Evolutionary conservation across 2,329 filamentous ascomycete genomes (phyloP).

Genomic region (Curvularia eragrostidis): DNA sequence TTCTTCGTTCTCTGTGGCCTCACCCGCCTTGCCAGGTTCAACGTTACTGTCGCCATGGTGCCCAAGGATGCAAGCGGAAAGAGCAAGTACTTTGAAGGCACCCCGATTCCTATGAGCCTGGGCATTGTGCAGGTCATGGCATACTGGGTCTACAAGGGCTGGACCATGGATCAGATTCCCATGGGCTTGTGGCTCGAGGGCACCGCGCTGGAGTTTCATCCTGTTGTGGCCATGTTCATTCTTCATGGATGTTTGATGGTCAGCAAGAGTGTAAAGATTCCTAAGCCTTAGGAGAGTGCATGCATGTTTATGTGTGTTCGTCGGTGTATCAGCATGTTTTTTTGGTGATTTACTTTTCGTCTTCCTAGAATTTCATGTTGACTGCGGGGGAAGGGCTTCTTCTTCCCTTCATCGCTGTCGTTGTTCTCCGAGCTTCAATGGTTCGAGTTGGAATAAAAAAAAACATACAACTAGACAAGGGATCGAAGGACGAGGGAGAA

Average conservation of each 20-base stretch:
- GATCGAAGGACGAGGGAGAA: background rate
- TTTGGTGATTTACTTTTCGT: background rate
- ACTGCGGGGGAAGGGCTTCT: background rate
- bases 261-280: conserved; percentile 92
- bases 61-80: conserved; percentile 94
- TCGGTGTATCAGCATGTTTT: background rate
- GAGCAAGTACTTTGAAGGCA: conserved; percentile 94
- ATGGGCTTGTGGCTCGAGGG: conserved; percentile 72
- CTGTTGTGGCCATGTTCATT: conserved; percentile 79
- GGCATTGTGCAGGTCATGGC: conserved; percentile 83
- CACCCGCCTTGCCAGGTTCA: conserved; percentile 93
- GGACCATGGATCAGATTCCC: conserved; percentile 80
- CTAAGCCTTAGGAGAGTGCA: conserved; percentile 68
- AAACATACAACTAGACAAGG: background rate
- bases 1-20: conserved; percentile 96
- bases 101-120: conserved; percentile 90
- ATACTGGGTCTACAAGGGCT: conserved; percentile 83
- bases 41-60: conserved; percentile 87
- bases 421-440: background rate
- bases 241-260: conserved; percentile 94
- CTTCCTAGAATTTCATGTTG: background rate
- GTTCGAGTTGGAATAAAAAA: background rate
- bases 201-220: conserved; percentile 80
- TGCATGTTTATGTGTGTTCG: background rate
- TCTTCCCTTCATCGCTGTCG: background rate